These are phyloP conservation scores for Porphyrellus sp. DNA, from an alignment of 1,284 basidiomycete genomes.

Conservation along the genomic window DNA sequence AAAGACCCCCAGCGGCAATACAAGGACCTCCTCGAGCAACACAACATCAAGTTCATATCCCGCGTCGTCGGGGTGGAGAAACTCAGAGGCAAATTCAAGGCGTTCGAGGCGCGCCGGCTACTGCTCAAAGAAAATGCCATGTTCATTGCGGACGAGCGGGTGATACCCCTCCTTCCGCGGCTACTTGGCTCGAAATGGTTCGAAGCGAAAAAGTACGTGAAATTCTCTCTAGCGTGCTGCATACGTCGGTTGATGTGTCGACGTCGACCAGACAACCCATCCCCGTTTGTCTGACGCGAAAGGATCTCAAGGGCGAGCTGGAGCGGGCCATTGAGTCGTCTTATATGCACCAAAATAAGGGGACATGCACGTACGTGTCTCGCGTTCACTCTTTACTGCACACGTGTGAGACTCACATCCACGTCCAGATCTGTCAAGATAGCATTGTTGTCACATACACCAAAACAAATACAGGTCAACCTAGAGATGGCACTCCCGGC, in stretches of 20 bases:
- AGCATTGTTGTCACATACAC: constrained; percentile 70
- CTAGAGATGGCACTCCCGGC: constrained; percentile 76
- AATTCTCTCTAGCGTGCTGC: not conserved
- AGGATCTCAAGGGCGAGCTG: constrained; percentile 86
- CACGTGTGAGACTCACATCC: not conserved
- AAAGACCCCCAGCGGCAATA: constrained; percentile 96
- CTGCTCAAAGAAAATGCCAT: constrained; percentile 87
- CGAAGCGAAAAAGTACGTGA: constrained; percentile 84
- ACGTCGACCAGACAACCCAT: constrained; percentile 74
- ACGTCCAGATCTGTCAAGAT: constrained; percentile 77
- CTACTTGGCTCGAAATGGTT: constrained; percentile 91
- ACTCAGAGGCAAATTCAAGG: constrained; percentile 90
- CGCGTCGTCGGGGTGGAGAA: constrained; percentile 91
- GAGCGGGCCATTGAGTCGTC: constrained; percentile 89
- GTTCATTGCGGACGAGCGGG: constrained; percentile 90
- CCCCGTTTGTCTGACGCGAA: constrained; percentile 81
- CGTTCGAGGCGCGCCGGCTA: constrained; percentile 85
- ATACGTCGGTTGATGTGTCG: not conserved
- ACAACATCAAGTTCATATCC: constrained; percentile 84
- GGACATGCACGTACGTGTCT: constrained; percentile 79
- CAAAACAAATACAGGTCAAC: constrained; percentile 77
- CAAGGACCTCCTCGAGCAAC: constrained; percentile 82
- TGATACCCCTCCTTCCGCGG: constrained; percentile 84
- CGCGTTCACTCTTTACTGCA: not conserved
- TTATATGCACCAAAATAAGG: constrained; percentile 90